Base-by-base conservation (phyloP, 371 early-diverging fungal species). In the Mucor lusitanicus region DNA sequence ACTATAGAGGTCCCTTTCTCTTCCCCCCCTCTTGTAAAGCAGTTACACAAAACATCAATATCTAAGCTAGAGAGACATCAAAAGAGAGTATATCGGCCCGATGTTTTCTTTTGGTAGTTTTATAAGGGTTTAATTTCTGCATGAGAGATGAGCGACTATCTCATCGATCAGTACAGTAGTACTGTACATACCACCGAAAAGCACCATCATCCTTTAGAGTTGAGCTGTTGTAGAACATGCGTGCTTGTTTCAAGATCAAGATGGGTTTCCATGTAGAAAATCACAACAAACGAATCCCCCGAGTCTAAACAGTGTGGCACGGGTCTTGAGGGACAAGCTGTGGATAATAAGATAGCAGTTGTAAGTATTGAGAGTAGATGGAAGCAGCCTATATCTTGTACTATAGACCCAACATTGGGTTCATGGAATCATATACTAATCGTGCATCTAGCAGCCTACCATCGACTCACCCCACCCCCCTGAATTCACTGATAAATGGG, bases 41-140 rank as follows among this genome's bases (percentile, higher is more conserved):
- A 21, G 50, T 50, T 50, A 50, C 50, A 50, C 50, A 50, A 50
- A 50, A 50, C 50, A 50, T 50, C 50, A 50, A 48, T 50, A 8
- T 13, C 37, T 37, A 11, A 13, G 8, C 37, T 37, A 37, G 1
- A 37, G 1, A 37, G 13, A 11, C 12, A 50, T 50, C 50, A 50
- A 25, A 7, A 33, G n/a, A 30, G 6, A 37, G 2, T 25, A 9
- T 25, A 50, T 50, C 50, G 50, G 50, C 21, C 50, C 50, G 50
- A 50, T 50, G 23, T 19, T 46, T 21, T 46, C 21, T 21, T 50
- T 50, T 50, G 21, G 23, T 50, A 50, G 23, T 48, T 23, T 50
- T 50, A 50, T 25, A 50, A 50, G 46, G 23, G 25, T 50, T 8
- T 11, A n/a, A 19, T n/a, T 46, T 19, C 21, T n/a, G 33, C 33